Evolutionary conservation across 441 rosid species (phyloP).

Genomic region (Arabidopsis lyrata): DNA sequence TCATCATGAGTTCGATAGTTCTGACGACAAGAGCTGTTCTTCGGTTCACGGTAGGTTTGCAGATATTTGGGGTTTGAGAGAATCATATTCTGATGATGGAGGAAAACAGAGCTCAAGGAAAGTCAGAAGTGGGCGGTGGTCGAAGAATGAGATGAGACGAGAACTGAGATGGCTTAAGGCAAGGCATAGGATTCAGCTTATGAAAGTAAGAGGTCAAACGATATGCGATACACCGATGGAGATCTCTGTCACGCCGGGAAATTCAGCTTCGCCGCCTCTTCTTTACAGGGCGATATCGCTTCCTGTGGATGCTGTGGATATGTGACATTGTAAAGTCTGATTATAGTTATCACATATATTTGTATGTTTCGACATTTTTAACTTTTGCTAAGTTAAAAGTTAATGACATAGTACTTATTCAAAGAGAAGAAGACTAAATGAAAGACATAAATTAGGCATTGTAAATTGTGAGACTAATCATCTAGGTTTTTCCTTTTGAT

Average conservation of each 20-base stretch:
- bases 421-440: no score
- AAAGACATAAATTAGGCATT: no score
- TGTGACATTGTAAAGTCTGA: constrained; percentile 46
- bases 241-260: constrained; percentile 44
- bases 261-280: constrained; percentile 61
- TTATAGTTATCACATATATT: neutral
- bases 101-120: constrained; percentile 25
- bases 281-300: constrained; percentile 82
- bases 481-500: no score
- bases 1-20: constrained; percentile 56
- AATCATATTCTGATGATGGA: constrained; percentile 48
- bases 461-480: no score
- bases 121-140: constrained; percentile 29
- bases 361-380: constrained; percentile 17
- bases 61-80: constrained; percentile 73
- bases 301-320: constrained; percentile 81
- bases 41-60: constrained; percentile 78
- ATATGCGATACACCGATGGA: constrained; percentile 24
- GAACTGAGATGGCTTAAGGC: constrained; percentile 93
- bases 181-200: constrained; percentile 66
- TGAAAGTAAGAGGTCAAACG: constrained; percentile 59
- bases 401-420: no score
- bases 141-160: constrained; percentile 70
- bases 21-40: constrained; percentile 52
- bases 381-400: neutral